Evolutionary conservation across 2,329 filamentous ascomycete species (phyloP), one percentile per base, ranked within the genome.

Genomic region (Plectosphaerella cucumerina): DNA sequence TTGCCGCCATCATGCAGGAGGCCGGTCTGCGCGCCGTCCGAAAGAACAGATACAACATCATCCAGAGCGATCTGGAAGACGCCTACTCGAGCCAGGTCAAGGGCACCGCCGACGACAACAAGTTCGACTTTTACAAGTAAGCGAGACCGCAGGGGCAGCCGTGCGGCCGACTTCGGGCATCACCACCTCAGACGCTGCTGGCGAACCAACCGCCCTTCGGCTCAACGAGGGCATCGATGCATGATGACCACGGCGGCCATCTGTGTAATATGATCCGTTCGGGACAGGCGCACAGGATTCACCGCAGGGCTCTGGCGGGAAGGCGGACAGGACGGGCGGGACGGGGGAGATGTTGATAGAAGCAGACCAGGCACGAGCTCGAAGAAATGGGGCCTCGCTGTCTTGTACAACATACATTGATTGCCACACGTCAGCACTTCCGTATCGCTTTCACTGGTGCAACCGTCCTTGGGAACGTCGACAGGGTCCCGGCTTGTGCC

Each of bases 31-130:
- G 92, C 59, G 93, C 93, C 22, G 93, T 97, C 58, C 82, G 93
- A 63, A 97, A 97, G 85, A 97, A 99, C 74, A 80, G 94, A 63
- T 99, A 99, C 75, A 97, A 99, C 72, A 99, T 99, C 69, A 97
- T 99, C 64, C 94, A 99, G 77, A 85, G 82, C 56, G 94, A 99
- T 73, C 76, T 99, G 57, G 94, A 99, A 72, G 94, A 97, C 70
- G 94, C 94, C 43, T 99, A 99, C 72, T 92, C 91, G 37, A 90
- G 86, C 73, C 94, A 99, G 70, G 94, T 99, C 65, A 97, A 97
- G 84, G 90, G 78, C 11, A 75, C 77, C 48, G 76, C 65, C 53
- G 76, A 81, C 67, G 85, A 80, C 65, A 80, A 80, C 72, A 89
- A 89, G 75, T 95, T 95, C 66, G 92, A 97, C 70, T 97, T 95